Base-by-base conservation (phyloP, 768 basidiomycete genomes). In the Amanita rubescens region DNA sequence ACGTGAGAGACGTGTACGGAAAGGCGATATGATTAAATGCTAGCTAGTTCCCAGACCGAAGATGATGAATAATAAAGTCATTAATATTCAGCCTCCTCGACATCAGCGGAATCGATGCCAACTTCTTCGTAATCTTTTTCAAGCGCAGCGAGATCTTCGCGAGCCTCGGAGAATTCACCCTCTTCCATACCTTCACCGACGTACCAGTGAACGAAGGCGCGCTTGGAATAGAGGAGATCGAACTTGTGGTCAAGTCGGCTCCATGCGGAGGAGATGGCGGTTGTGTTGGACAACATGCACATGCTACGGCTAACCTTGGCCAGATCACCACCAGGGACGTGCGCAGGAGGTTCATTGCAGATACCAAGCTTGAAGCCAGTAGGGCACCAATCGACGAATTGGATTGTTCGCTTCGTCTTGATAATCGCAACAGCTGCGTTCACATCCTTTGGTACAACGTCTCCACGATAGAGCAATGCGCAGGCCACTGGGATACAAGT, bases 101-200 rank as follows among this genome's bases (percentile, higher is more conserved):
- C 78, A 57, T 87, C 87, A 51, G 78, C 84, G 27, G 86, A 85
- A 68, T 88, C 87, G 45, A 77, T 84, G 54, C 85, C 86, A 59
- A 88, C 91, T 70, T 95, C 90, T 68, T 93, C 90, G 64, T 92
- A 93, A 68, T 93, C 92, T 69, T 90, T 94, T 74, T 97, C 94
- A 55, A 98, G 82, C 6, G 95, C 95, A 39, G 95, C 95, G 57
- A 98, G 84, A 73, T 98, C 95, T 69, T 98, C 95, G 61, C 94
- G 88, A 43, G 95, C 95, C 73, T 96, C 94, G 44, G 92, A 94
- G 74, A 97, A 97, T 74, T 98, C 95, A 71, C 95, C 95, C 77
- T 98, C 95, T 68, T 97, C 95, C 95, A 98, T 97, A 77, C 95
- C 95, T 74, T 98, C 94, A 66, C 94, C 94, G 58, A 96, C 94